Evolutionary conservation across 2,329 filamentous ascomycete species (phyloP), one percentile per base, ranked within the genome.

Genomic region (Fusarium brevicatenulatum): DNA sequence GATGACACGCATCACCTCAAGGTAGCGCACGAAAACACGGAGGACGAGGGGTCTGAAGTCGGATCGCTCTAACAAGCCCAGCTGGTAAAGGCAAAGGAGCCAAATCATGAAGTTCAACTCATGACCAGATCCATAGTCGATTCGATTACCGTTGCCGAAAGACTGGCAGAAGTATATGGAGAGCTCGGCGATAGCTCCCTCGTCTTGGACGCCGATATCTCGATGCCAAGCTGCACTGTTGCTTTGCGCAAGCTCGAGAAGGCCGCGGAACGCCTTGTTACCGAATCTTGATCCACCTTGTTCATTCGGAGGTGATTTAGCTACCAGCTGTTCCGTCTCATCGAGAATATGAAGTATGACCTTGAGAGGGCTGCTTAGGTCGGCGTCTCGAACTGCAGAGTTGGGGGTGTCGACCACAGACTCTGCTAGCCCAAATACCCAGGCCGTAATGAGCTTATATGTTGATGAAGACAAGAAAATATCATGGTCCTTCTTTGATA

Each of bases 101-200:
- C 95, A 99, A 80, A 97, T 92, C 81, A 95, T 87, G 83, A 99
- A 98, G 85, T 99, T 98, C 70, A 99, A 89, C 84, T 99, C 96
- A 82, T 99, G 96, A 5, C 96, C 96, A 1, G 95, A 98, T 56
- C 96, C 96, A 81, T 99, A 99, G 84, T 99, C 96, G 78, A 99
- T 96, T 44, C 95, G 90, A 57, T 89, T 89, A 49, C 91, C 89
- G 80, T 97, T 97, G 50, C 96, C 96, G 73, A 98, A 95, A 0
- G 93, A 92, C 78, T 97, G 89, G 71, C 89, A 84, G 39, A 99
- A 87, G 82, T 99, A 99, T 36, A 91, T 90, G 2, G 92, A 91
- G 9, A 93, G 85, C 80, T 99, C 96, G 7, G 87, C 83, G 53
- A 92, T 86, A 19, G 92, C 92, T 18, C 80, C 82, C 6, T 81